Conservation (phyloP, 176 grass and related monocot species). For the Luzula sylvatica region DNA sequence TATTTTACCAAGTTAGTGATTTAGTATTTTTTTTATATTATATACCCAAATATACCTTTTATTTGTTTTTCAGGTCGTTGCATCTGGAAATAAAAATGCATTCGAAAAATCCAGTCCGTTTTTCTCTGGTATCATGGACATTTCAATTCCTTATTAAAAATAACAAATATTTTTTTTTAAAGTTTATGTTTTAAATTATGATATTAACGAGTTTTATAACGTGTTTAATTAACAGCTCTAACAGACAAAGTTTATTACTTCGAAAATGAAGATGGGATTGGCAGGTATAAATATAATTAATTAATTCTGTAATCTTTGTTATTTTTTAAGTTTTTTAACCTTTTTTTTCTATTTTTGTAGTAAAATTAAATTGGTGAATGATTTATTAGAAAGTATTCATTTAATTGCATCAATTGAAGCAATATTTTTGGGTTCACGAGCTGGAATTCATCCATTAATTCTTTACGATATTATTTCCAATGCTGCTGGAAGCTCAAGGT, state of each 20-base stretch:
- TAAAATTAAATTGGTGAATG: slow-evolving; percentile 75
- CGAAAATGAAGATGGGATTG: slow-evolving; percentile 60
- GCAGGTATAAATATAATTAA: slow-evolving; percentile 40
- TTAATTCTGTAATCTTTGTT: not conserved
- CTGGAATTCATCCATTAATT: slow-evolving; percentile 92
- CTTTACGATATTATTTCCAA: slow-evolving; percentile 97
- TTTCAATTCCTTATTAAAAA: not conserved
- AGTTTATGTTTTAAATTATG: slow-evolving; percentile 4
- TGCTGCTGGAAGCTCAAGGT: slow-evolving; percentile 95
- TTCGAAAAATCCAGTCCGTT: slow-evolving; percentile 32
- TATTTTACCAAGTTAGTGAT: slow-evolving; percentile 3
- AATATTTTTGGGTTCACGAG: slow-evolving; percentile 87
- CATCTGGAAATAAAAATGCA: slow-evolving; percentile 54
- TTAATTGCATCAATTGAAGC: slow-evolving; percentile 83
- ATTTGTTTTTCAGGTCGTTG: slow-evolving; percentile 43
- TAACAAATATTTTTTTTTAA: slow-evolving; percentile 10
- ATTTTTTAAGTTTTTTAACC: not conserved
- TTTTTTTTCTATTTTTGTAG: slow-evolving; percentile 23
- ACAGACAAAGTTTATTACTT: slow-evolving; percentile 43
- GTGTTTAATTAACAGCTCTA: slow-evolving; percentile 40
- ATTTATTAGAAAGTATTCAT: slow-evolving; percentile 85
- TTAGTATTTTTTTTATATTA: slow-evolving; percentile 2
- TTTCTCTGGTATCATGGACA: slow-evolving; percentile 45
- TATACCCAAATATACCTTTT: slow-evolving; percentile 6
- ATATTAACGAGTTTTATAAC: slow-evolving; percentile 17